Base-by-base conservation (phyloP, 495 filamentous ascomycete genomes). In the Chaetomium tenue region DNA sequence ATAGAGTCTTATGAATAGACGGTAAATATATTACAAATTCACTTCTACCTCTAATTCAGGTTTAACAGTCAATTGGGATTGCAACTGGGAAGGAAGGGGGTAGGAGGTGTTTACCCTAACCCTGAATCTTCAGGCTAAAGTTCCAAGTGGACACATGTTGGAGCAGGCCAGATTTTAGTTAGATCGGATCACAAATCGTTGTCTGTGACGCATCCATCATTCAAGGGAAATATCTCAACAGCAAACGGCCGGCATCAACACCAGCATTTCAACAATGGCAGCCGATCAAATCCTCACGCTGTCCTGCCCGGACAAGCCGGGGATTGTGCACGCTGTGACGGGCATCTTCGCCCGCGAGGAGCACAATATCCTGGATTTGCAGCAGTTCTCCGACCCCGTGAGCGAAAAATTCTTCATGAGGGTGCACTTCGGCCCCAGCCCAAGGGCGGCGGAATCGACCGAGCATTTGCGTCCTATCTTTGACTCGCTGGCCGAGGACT, bases 381-480 rank as follows among this genome's bases (percentile, higher is more conserved):
- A 87, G 70, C 89, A 91, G 74, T 91, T 87, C 77, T 86, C 86
- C 13, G 88, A 90, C 70, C 81, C 83, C 46, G 80, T 76, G 54
- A 86, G 83, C 8, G 70, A 86, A 71, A 85, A 81, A 42, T 91
- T 91, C 80, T 91, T 91, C 78, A 90, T 91, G 89, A 82, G 89
- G 71, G 84, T 89, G 65, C 88, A 88, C 71, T 91, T 91, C 65
- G 83, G 81, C 12, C 81, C 83, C 37, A 81, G 71, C 46, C 66
- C 68, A 8, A 70, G 11, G 33, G 5, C 33, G 5, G 8, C 71
- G 3, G 72, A 72, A 39, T 75, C 75, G 63, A 75, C 74, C 9
- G 72, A 76, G 5, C 76, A 81, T 58, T 75, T 86, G 51, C 76
- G 77, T 1, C 70, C 81, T 60, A 75, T 77, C 25, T 87, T 91